phyloP scores from a whole-genome alignment of 2,329 filamentous ascomycete species.

The Akanthomyces lecanii region DNA sequence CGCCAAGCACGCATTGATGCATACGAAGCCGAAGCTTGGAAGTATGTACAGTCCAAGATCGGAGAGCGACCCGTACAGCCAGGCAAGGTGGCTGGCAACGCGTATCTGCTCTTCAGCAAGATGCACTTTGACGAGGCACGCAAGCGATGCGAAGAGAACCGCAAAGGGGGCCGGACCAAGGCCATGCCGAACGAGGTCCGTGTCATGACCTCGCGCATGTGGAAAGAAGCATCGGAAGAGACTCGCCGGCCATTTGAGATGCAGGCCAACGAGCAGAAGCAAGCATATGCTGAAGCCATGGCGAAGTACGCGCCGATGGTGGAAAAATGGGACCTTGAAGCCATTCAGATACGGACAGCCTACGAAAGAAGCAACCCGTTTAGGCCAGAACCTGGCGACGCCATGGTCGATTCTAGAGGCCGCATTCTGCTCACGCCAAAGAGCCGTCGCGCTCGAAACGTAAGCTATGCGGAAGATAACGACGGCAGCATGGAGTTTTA shows the following conservation, averaged over 20 bases:
- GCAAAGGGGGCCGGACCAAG: constrained; percentile 58
- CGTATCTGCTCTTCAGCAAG: constrained; percentile 87
- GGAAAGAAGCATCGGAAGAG: constrained; percentile 71
- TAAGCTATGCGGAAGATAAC: constrained; percentile 36
- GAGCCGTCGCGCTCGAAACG: constrained; percentile 33
- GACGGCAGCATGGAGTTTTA: constrained; percentile 27
- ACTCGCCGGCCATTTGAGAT: constrained; percentile 75
- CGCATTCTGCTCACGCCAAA: constrained; percentile 22
- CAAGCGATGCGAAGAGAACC: constrained; percentile 59
- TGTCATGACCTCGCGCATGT: constrained; percentile 81
- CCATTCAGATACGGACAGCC: constrained; percentile 47
- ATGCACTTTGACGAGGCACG: constrained; percentile 63
- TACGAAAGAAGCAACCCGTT: constrained; percentile 53
- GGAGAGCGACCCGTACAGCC: constrained; percentile 74
- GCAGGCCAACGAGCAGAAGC: constrained; percentile 66
- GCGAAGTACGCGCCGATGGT: constrained; percentile 58
- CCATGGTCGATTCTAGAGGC: not conserved
- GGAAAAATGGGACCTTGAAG: constrained; percentile 68
- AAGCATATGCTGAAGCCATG: constrained; percentile 54
- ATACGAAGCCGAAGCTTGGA: constrained; percentile 52
- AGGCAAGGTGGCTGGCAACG: constrained; percentile 70
- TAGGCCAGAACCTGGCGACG: constrained; percentile 25
- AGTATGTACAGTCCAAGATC: constrained; percentile 52
- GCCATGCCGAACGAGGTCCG: constrained; percentile 76
- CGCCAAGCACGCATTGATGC: constrained; percentile 51